Evolutionary conservation across 2,329 filamentous ascomycete genomes (phyloP).

Genomic region (Pseudogymnoascus pannorum): DNA sequence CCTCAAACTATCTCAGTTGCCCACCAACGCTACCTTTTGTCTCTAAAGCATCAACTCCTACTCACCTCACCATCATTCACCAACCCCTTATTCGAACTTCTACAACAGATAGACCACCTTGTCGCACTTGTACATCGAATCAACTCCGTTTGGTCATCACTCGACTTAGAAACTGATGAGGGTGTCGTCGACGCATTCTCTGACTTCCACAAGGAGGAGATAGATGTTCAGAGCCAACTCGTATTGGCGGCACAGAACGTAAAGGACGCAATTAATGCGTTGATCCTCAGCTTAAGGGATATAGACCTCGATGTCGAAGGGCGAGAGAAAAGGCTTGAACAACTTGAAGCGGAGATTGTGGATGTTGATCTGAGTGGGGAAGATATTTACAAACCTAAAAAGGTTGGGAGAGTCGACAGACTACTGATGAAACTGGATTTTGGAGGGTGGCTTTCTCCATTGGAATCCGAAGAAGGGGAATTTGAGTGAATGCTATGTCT

Average conservation of each 20-base stretch:
- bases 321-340: slow-evolving; percentile 4
- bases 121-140: slow-evolving; percentile 70
- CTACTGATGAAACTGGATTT: slow-evolving; percentile 83
- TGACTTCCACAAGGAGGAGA: slow-evolving; percentile 65
- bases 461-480: background rate
- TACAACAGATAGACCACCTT: slow-evolving; percentile 73
- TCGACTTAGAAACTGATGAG: slow-evolving; percentile 76
- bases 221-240: slow-evolving; percentile 57
- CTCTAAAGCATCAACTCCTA: slow-evolving; percentile 59
- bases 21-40: slow-evolving; percentile 68
- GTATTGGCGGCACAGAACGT: slow-evolving; percentile 56
- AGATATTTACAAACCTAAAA: slow-evolving; percentile 58
- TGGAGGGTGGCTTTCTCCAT: slow-evolving; percentile 26
- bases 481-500: background rate
- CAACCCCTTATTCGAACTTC: slow-evolving; percentile 55
- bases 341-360: slow-evolving; percentile 24
- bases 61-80: slow-evolving; percentile 59
- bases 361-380: slow-evolving; percentile 34
- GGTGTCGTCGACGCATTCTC: slow-evolving; percentile 71
- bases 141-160: slow-evolving; percentile 65
- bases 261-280: slow-evolving; percentile 57
- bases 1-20: slow-evolving; percentile 77
- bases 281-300: slow-evolving; percentile 48
- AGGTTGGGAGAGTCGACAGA: slow-evolving; percentile 73
- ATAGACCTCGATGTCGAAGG: slow-evolving; percentile 37